phyloP scores from a whole-genome alignment of 1,139 yeast species.

The Suhomyces anneliseae region DNA sequence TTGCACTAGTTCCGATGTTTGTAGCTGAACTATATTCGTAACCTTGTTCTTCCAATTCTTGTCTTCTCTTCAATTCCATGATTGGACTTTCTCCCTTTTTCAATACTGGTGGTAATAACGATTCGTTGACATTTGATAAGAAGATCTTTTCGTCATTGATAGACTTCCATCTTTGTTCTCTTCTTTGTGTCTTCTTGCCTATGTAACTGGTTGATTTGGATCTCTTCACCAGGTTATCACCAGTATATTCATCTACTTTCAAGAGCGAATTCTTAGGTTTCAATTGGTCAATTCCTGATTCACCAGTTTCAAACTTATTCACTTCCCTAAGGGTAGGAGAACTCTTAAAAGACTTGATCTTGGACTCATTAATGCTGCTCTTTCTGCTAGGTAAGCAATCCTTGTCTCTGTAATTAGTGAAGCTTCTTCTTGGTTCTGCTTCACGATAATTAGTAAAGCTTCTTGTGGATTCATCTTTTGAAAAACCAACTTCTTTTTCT shows the following conservation, averaged over 20 bases:
- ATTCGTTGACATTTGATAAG: constrained; percentile 32
- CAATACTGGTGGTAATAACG: constrained; percentile 38
- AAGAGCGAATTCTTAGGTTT: constrained; percentile 9
- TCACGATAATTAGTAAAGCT: neutral
- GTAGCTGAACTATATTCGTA: neutral
- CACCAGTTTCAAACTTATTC: neutral
- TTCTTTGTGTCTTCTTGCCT: constrained; percentile 14
- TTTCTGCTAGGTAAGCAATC: neutral
- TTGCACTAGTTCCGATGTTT: neutral
- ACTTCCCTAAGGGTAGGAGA: constrained; percentile 3
- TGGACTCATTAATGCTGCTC: neutral
- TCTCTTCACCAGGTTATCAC: constrained; percentile 15
- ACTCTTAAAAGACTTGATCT: constrained; percentile 6
- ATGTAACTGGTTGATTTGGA: constrained; percentile 30
- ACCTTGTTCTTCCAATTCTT: constrained; percentile 10
- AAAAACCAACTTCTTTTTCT: neutral
- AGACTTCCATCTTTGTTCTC: constrained; percentile 30
- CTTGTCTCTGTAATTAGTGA: constrained; percentile 8
- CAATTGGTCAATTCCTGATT: constrained; percentile 1
- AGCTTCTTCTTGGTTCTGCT: constrained; percentile 4
- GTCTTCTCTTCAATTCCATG: constrained; percentile 28
- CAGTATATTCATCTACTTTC: constrained; percentile 7
- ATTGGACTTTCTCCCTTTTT: constrained; percentile 37
- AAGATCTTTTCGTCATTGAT: constrained; percentile 35
- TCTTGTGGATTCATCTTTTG: neutral